A percentile compares a stretch with the other conserved stretches of the same genome.
These are phyloP conservation scores for Tolypocladium tropicale DNA, from an alignment of 2,329 filamentous ascomycete species.

Conservation along the genomic window DNA sequence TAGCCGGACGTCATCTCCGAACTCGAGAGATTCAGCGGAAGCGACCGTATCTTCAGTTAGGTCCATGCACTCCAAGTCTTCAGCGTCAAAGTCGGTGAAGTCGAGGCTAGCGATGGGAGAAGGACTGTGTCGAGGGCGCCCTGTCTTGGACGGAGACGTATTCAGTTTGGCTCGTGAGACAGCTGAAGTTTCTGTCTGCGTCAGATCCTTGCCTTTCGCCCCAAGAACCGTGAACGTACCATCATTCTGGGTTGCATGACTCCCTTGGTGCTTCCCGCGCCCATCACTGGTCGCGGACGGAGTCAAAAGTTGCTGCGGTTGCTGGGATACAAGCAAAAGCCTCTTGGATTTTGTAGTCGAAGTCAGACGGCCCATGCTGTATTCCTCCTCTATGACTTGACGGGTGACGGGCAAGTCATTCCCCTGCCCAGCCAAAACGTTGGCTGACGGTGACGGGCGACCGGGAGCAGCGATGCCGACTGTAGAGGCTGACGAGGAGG, in stretches of 20 bases:
- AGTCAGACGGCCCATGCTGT: conserved; percentile 34
- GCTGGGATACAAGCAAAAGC: conserved; percentile 31
- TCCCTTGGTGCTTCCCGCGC: conserved; percentile 8
- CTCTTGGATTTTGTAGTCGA: conserved; percentile 33
- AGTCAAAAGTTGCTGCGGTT: conserved; percentile 30
- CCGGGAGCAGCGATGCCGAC: background rate
- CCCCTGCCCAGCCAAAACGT: conserved; percentile 12
- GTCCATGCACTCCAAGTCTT: conserved; percentile 28
- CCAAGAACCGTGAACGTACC: conserved; percentile 1
- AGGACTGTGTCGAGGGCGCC: conserved; percentile 4
- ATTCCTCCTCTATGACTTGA: conserved; percentile 15
- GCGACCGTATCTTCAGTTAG: conserved; percentile 24
- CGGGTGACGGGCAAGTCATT: conserved; percentile 13
- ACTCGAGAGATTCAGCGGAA: conserved; percentile 23
- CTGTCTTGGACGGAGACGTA: conserved; percentile 17
- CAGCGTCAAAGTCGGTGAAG: conserved; percentile 23
- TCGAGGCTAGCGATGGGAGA: conserved; percentile 17
- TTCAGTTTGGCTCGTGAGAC: conserved; percentile 11
- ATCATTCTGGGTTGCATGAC: conserved; percentile 2
- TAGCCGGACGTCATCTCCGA: conserved; percentile 26
- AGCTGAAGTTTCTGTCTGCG: background rate
- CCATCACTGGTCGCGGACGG: conserved; percentile 19
- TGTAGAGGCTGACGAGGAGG: background rate
- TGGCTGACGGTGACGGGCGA: conserved; percentile 5
- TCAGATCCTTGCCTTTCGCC: background rate